Conservation (phyloP, 1,284 basidiomycete genomes). For the Apiotrichum brassicae region DNA sequence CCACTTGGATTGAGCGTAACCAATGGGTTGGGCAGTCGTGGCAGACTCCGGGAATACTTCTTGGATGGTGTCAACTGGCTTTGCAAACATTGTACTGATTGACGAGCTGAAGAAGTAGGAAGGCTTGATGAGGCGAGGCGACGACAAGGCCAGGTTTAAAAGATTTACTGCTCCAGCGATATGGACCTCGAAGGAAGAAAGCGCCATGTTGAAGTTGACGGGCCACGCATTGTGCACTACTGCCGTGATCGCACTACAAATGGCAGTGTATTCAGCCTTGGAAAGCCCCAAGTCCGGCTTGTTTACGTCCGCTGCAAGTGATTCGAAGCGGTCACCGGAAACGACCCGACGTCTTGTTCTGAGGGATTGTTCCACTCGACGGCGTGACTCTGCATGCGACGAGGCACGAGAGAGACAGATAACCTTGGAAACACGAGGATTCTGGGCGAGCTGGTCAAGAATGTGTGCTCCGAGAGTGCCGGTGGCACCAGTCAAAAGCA, state of each 20-base stretch:
- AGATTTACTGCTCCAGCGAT: constrained; percentile 54
- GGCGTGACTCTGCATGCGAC: not conserved
- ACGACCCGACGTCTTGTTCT: not conserved
- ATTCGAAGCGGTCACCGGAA: constrained; percentile 36
- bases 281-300: constrained; percentile 47
- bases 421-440: not conserved
- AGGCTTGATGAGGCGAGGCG: not conserved
- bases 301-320: constrained; percentile 47
- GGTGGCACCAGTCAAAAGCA: constrained; percentile 55
- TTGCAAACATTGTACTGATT: constrained; percentile 42
- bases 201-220: constrained; percentile 40
- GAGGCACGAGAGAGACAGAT: constrained; percentile 3
- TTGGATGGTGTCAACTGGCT: constrained; percentile 15
- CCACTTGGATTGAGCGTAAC: constrained; percentile 59
- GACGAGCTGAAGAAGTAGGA: constrained; percentile 57
- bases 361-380: not conserved
- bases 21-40: constrained; percentile 40
- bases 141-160: constrained; percentile 49
- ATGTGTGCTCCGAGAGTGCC: constrained; percentile 59
- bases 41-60: constrained; percentile 22
- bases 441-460: constrained; percentile 49
- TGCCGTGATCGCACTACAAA: constrained; percentile 4
- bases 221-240: constrained; percentile 51
- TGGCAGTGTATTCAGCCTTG: constrained; percentile 45
- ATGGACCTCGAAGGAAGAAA: constrained; percentile 53